A percentile compares a stretch with the other conserved stretches of the same genome.
Conservation (phyloP, 2,329 filamentous ascomycete species). For the Mycosphaerella sp. region DNA sequence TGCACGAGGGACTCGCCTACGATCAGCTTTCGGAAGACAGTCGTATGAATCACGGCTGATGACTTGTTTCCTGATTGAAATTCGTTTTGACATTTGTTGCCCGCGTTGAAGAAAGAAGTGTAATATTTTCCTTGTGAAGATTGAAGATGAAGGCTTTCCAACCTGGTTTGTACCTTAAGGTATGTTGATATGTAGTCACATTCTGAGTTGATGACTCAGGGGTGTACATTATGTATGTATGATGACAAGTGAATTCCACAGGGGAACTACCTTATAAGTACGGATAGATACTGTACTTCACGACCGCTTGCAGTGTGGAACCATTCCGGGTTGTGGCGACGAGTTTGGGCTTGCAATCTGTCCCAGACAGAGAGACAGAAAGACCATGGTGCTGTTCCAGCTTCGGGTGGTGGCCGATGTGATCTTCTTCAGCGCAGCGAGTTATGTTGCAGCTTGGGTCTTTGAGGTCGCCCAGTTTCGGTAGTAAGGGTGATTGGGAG, state of each 20-base stretch:
- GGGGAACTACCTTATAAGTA: background rate
- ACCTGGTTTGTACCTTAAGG: slow-evolving; percentile 31
- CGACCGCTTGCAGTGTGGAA: slow-evolving; percentile 28
- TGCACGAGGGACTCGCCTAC: too few relatives aligned
- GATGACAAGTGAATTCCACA: slow-evolving; percentile 36
- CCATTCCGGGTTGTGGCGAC: slow-evolving; percentile 32
- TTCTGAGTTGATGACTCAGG: slow-evolving; percentile 35
- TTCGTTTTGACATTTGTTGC: slow-evolving; percentile 10
- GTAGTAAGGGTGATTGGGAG: background rate
- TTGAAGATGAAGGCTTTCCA: slow-evolving; percentile 29
- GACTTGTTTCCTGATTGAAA: too few relatives aligned
- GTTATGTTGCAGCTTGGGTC: background rate
- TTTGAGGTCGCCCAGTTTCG: background rate
- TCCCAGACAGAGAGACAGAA: slow-evolving; percentile 17
- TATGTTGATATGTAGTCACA: slow-evolving; percentile 33
- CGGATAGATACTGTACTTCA: slow-evolving; percentile 31
- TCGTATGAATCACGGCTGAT: too few relatives aligned
- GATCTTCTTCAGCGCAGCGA: slow-evolving; percentile 3
- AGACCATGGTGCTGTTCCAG: slow-evolving; percentile 30
- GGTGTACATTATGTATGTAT: slow-evolving; percentile 16
- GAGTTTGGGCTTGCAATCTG: slow-evolving; percentile 32
- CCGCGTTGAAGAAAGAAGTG: slow-evolving; percentile 32
- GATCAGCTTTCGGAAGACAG: too few relatives aligned
- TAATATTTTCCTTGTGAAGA: slow-evolving; percentile 25
- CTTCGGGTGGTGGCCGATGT: slow-evolving; percentile 12